Base-by-base conservation (phyloP, 257 asterid species). In the Lycium barbarum region DNA sequence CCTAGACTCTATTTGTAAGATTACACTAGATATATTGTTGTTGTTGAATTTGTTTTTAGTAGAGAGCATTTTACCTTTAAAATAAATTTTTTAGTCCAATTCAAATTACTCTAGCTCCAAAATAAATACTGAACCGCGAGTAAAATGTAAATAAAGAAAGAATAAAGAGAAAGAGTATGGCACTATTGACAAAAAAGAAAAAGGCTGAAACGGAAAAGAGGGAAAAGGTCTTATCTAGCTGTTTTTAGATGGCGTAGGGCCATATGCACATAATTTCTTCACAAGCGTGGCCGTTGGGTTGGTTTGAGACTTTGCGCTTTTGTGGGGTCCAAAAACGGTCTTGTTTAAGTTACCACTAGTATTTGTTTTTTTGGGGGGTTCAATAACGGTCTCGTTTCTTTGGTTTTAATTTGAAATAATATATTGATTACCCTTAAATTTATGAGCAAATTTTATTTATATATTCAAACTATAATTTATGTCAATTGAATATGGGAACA, bases 81-180 rank as follows among this genome's bases (percentile, higher is more conserved):
- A n/a, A 4, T 63, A 11, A 22, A 26, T 0, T 66, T 58, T 2
- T 6, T 0, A 33, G 33, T 0, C 2, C 1, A 67, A 67, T 13
- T 13, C 7, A 0, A 67, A 7, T 67, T 6, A 1, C 0, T 67
- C 49, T 0, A 36, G 14, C 0, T 11, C 4, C 0, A 65, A 65
- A 65, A 2, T 0, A 26, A 65, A 26, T 26, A 26, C 12, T 0
- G 0, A 65, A 2, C 1, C 1, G 0, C 0, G 12, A 33, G 4
- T 22, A 0, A 26, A 11, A 11, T 22, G 12, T 5, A 18, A 9
- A 58, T 26, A 58, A 4, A 0, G 2, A 6, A 5, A 15, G 63
- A 57, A 12, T 45, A 38, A 38, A 72, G 0, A 13, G 12, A 12
- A 22, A 22, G 74, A 61, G 20, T 51, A 35, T 8, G 26, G 8